These are phyloP conservation scores for Trichoderma virens DNA, from an alignment of 495 filamentous ascomycete genomes.

Conservation along the genomic window DNA sequence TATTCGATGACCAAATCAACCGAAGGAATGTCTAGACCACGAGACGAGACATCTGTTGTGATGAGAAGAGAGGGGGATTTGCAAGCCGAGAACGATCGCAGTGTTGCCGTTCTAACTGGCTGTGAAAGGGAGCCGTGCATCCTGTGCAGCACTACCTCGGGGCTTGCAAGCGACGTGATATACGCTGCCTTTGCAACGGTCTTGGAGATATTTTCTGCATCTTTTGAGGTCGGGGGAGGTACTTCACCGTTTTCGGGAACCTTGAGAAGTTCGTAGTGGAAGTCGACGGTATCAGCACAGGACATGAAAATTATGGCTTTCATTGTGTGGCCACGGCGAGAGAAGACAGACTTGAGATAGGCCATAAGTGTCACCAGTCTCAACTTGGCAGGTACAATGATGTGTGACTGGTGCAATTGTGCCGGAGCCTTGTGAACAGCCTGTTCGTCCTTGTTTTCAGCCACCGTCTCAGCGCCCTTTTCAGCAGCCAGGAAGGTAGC, in stretches of 20 bases:
- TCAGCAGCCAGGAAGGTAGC: constrained; percentile 64
- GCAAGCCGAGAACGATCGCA: constrained; percentile 63
- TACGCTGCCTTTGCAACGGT: constrained; percentile 38
- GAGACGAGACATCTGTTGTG: constrained; percentile 90
- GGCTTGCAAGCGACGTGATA: constrained; percentile 41
- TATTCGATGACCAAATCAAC: constrained; percentile 92
- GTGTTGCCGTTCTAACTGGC: constrained; percentile 73
- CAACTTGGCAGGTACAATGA: constrained; percentile 79
- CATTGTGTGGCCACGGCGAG: constrained; percentile 78
- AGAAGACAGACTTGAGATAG: constrained; percentile 75
- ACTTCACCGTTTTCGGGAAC: constrained; percentile 28
- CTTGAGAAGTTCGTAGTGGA: constrained; percentile 86
- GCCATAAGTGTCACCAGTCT: constrained; percentile 80
- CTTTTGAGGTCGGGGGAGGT: constrained; percentile 9
- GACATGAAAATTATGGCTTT: constrained; percentile 95
- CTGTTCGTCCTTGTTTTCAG: constrained; percentile 37
- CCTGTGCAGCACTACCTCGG: constrained; percentile 62
- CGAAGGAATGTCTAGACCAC: constrained; percentile 88
- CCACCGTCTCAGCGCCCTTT: constrained; percentile 30
- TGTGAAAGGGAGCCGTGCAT: constrained; percentile 94
- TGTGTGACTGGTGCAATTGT: constrained; percentile 85
- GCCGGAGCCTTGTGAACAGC: constrained; percentile 74
- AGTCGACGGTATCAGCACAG: constrained; percentile 94
- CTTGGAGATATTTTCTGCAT: constrained; percentile 24
- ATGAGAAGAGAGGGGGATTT: constrained; percentile 68